These are phyloP conservation scores for Physcomitrium patens DNA, from an alignment of 225 moss, liverwort and hornwort genomes.

Conservation along the genomic window DNA sequence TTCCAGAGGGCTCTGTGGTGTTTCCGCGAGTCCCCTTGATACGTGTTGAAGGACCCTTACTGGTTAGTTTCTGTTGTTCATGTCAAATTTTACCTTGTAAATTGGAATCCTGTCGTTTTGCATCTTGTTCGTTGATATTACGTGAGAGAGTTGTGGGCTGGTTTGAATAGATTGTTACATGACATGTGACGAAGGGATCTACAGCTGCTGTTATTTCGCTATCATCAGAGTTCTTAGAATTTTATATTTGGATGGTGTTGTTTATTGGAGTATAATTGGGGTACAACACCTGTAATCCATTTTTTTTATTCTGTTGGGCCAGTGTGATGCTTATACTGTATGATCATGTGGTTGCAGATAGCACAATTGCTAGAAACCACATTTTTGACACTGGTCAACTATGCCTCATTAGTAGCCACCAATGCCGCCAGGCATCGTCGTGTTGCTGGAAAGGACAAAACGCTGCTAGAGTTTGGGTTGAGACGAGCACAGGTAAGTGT, in stretches of 20 bases:
- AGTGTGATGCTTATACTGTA: not conserved
- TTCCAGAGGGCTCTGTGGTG: slow-evolving; percentile 93
- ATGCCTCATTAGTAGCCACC: slow-evolving; percentile 87
- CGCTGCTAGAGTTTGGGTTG: slow-evolving; percentile 86
- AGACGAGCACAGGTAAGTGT: slow-evolving; percentile 82
- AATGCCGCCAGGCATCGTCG: slow-evolving; percentile 87
- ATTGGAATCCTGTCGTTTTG: not conserved
- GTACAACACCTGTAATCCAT: not conserved
- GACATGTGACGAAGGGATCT: slow-evolving; percentile 15
- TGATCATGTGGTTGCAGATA: slow-evolving; percentile 46
- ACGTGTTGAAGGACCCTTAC: slow-evolving; percentile 83
- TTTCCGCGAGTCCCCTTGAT: slow-evolving; percentile 92
- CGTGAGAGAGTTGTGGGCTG: not conserved
- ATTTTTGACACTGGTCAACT: slow-evolving; percentile 90
- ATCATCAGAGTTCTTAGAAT: not conserved
- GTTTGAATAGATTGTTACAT: slow-evolving; percentile 26
- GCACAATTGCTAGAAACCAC: slow-evolving; percentile 88
- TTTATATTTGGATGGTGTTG: not conserved
- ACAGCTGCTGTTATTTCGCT: not conserved
- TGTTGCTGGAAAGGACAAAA: slow-evolving; percentile 81
- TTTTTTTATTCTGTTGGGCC: not conserved
- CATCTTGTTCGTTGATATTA: not conserved
- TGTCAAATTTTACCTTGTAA: not conserved
- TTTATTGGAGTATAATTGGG: not conserved
- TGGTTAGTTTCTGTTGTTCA: slow-evolving; percentile 56